Conservation (phyloP, 1,284 basidiomycete species). For the Pyrrhoderma lamaoense region DNA sequence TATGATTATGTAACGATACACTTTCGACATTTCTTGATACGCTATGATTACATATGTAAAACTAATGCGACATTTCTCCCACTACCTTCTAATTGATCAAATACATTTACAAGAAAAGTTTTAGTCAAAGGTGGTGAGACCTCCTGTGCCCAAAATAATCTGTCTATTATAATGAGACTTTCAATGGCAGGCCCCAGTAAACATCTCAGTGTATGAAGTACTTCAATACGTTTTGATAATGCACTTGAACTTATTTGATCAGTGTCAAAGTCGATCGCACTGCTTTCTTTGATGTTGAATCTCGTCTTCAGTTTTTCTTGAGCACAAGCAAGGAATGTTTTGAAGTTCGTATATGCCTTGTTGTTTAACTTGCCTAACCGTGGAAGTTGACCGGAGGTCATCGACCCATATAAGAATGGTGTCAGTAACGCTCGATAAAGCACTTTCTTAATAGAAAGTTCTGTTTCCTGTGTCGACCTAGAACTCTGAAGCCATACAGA, state of each 20-base stretch:
- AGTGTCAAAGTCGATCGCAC: background rate
- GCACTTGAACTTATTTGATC: background rate
- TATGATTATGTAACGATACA: background rate
- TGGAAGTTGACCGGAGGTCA: background rate
- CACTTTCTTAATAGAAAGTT: slow-evolving; percentile 52
- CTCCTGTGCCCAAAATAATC: slow-evolving; percentile 28
- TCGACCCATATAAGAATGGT: background rate
- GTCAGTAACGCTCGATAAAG: slow-evolving; percentile 53
- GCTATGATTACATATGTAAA: slow-evolving; percentile 3
- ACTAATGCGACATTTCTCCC: slow-evolving; percentile 24
- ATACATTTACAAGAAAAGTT: slow-evolving; percentile 20
- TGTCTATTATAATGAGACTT: slow-evolving; percentile 33
- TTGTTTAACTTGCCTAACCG: slow-evolving; percentile 30
- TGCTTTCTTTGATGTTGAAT: slow-evolving; percentile 15
- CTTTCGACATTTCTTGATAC: background rate
- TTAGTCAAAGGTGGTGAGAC: background rate
- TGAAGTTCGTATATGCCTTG: slow-evolving; percentile 29
- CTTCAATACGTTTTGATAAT: slow-evolving; percentile 28
- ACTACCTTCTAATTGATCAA: slow-evolving; percentile 23
- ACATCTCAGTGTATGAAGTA: slow-evolving; percentile 35
- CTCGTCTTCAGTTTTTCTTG: slow-evolving; percentile 23
- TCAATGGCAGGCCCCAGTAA: slow-evolving; percentile 35
- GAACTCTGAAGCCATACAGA: slow-evolving; percentile 33
- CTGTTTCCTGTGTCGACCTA: slow-evolving; percentile 23
- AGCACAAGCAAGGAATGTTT: slow-evolving; percentile 26